A percentile compares a stretch with the other conserved stretches of the same genome.
phyloP scores from a whole-genome alignment of 345 rosid genomes.

The Corchorus capsularis region DNA sequence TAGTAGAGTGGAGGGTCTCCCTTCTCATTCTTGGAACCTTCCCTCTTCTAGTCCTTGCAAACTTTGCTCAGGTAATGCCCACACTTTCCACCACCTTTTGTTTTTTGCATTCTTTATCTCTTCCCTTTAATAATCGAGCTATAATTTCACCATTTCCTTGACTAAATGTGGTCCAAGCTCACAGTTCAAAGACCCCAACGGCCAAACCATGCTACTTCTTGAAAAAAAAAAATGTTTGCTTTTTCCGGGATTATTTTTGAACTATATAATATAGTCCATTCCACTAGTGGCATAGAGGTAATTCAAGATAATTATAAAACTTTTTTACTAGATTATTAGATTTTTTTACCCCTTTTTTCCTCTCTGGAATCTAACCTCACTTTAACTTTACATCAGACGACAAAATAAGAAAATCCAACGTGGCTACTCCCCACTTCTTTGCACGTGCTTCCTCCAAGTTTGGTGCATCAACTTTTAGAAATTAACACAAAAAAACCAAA shows the following conservation, averaged over 20 bases:
- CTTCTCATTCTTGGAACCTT: constrained; percentile 93
- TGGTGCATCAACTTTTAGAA: constrained; percentile 41
- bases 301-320: background rate
- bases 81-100: background rate
- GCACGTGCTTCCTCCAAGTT: constrained; percentile 58
- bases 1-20: constrained; percentile 98
- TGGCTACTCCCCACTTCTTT: constrained; percentile 41
- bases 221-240: background rate
- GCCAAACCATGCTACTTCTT: background rate
- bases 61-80: constrained; percentile 91
- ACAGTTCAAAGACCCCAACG: background rate
- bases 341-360: constrained; percentile 16
- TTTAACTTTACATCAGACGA: constrained; percentile 41
- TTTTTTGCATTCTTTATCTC: background rate
- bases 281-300: background rate
- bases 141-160: background rate
- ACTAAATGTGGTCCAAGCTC: background rate
- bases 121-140: background rate
- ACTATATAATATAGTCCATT: background rate
- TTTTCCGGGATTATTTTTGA: background rate
- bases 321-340: constrained; percentile 18
- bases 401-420: constrained; percentile 39
- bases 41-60: constrained; percentile 97
- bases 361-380: constrained; percentile 52
- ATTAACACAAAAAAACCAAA: constrained; percentile 28